phyloP scores from a whole-genome alignment of 2,329 filamentous ascomycete species.

The Uncinocarpus reesii region DNA sequence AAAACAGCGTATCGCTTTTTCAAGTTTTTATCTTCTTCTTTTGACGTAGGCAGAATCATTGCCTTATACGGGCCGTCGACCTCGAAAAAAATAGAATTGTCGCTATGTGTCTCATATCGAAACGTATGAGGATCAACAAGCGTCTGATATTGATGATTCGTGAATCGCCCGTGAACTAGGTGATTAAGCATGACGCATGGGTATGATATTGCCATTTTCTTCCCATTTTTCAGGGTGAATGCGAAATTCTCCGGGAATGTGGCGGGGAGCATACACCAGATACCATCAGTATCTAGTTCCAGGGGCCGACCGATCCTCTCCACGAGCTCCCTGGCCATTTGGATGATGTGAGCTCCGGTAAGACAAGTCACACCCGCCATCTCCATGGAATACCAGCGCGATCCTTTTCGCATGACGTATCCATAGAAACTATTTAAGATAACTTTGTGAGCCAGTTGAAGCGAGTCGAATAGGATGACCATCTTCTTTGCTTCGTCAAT shows the following conservation, averaged over 20 bases:
- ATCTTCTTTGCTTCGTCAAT: conserved; percentile 97
- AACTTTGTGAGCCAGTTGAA: conserved; percentile 96
- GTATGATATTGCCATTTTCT: conserved; percentile 93
- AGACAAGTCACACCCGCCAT: conserved; percentile 98
- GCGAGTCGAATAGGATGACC: conserved; percentile 89
- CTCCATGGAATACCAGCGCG: conserved; percentile 97
- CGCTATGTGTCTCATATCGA: conserved; percentile 92
- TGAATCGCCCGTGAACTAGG: conserved; percentile 85
- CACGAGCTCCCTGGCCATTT: conserved; percentile 85
- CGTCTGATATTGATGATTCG: conserved; percentile 94
- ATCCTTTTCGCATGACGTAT: conserved; percentile 98
- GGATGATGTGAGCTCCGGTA: conserved; percentile 92
- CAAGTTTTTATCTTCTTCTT: conserved; percentile 98
- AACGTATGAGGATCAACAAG: conserved; percentile 67
- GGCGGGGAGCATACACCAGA: conserved; percentile 97
- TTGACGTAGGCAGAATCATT: conserved; percentile 94
- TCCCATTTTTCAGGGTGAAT: conserved; percentile 90
- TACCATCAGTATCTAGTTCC: conserved; percentile 95
- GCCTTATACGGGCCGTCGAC: conserved; percentile 95
- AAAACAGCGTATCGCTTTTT: conserved; percentile 99
- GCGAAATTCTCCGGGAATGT: conserved; percentile 94
- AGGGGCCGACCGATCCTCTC: conserved; percentile 86
- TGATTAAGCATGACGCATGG: conserved; percentile 99
- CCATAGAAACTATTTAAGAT: conserved; percentile 99
- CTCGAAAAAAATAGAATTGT: conserved; percentile 99